A percentile compares a stretch with the other conserved stretches of the same genome.
Evolutionary conservation across 306 rosid genomes (phyloP).

Genomic region (Parietaria judaica): DNA sequence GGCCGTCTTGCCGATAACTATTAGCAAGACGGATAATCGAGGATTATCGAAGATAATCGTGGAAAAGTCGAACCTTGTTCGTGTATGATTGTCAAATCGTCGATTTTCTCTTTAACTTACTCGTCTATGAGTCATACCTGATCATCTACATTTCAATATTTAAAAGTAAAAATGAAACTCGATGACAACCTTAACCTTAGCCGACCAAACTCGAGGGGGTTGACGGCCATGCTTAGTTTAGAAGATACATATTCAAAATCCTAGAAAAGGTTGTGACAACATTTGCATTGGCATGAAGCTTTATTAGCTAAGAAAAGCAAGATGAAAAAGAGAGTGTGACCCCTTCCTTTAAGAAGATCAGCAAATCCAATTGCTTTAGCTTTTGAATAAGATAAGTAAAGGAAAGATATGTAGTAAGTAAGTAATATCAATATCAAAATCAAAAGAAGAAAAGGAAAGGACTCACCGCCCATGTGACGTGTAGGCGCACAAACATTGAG

Average conservation of each 20-base stretch:
- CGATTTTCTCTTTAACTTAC: too few species aligned
- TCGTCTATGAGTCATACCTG: too few species aligned
- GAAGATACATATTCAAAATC: not conserved
- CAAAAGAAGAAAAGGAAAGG: not conserved
- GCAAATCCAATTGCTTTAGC: constrained; percentile 8
- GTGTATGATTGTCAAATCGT: too few species aligned
- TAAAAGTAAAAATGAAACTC: too few species aligned
- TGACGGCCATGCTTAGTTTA: not conserved
- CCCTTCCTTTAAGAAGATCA: constrained; percentile 4
- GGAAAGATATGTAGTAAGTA: not conserved
- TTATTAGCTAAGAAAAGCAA: not conserved
- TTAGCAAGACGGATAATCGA: too few species aligned
- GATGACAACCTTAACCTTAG: not conserved
- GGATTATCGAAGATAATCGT: too few species aligned
- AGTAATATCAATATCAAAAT: not conserved
- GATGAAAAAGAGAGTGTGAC: not conserved
- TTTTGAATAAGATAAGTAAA: not conserved
- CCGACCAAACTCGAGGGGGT: not conserved
- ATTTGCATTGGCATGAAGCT: not conserved
- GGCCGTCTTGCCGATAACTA: too few species aligned
- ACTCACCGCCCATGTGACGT: constrained; percentile 26
- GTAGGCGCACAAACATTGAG: constrained; percentile 20
- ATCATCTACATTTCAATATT: too few species aligned
- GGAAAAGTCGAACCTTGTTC: too few species aligned
- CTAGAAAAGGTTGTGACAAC: not conserved